phyloP scores from a whole-genome alignment of 106 monocot species.

The Hemerocallis citrina region DNA sequence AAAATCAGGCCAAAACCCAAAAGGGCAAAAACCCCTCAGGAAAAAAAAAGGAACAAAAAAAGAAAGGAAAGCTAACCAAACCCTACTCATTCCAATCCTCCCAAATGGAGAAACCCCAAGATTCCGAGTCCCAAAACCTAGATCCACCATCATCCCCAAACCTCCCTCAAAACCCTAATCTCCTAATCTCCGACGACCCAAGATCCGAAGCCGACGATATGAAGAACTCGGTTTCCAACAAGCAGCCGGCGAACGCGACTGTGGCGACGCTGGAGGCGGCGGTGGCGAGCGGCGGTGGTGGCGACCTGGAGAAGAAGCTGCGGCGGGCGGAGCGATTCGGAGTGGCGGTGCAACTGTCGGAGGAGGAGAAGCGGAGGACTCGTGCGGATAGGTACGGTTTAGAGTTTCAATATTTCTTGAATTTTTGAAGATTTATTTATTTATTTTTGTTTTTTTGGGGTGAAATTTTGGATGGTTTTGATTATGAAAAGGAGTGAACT shows the following conservation, averaged over 20 bases:
- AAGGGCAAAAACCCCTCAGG: too few species aligned
- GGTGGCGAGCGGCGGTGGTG: conserved; percentile 5
- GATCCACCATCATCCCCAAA: background rate
- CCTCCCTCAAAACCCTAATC: background rate
- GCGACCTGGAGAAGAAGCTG: conserved; percentile 49
- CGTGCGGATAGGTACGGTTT: conserved; percentile 46
- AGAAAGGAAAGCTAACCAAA: too few species aligned
- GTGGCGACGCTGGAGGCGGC: conserved; percentile 3
- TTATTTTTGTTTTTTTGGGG: too few species aligned
- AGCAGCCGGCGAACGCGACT: background rate
- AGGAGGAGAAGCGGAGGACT: conserved; percentile 60
- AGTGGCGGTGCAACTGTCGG: conserved; percentile 39
- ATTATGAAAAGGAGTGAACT: too few species aligned
- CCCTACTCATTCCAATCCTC: too few species aligned
- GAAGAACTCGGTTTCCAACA: background rate
- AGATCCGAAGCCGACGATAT: background rate
- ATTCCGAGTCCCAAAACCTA: background rate
- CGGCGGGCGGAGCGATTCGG: conserved; percentile 54
- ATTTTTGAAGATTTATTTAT: conserved; percentile 41
- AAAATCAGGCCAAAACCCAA: too few species aligned
- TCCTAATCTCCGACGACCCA: background rate
- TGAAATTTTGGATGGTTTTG: too few species aligned
- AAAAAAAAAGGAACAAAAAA: too few species aligned
- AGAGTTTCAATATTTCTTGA: conserved; percentile 4
- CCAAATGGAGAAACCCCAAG: conserved; percentile 5